These are phyloP conservation scores for Cladobotryum mycophilum DNA, from an alignment of 2,329 filamentous ascomycete species.

Conservation along the genomic window DNA sequence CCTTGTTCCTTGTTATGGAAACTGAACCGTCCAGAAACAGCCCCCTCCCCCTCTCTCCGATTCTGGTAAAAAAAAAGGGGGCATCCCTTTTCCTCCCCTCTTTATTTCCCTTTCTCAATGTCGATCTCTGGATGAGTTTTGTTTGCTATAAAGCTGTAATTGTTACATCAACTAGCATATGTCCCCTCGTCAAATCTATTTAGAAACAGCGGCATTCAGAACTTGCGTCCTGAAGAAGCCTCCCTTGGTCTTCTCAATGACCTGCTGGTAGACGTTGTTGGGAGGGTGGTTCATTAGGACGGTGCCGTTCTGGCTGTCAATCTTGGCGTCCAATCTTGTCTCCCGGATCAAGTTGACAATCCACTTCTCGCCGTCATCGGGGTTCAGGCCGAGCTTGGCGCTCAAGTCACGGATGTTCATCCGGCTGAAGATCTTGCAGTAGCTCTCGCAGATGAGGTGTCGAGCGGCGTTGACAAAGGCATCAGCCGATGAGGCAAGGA, in stretches of 20 bases:
- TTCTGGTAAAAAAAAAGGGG: too few relatives aligned
- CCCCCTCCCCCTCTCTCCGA: not conserved
- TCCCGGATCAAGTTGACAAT: conserved; percentile 99
- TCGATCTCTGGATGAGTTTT: conserved; percentile 1
- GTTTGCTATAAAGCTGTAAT: conserved; percentile 7
- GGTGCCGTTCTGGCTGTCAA: conserved; percentile 97
- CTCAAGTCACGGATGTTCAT: conserved; percentile 98
- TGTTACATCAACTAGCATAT: not conserved
- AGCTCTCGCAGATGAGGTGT: conserved; percentile 96
- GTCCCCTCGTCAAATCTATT: conserved; percentile 31
- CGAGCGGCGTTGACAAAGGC: conserved; percentile 88
- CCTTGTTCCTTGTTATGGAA: not conserved
- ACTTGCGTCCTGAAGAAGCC: conserved; percentile 98
- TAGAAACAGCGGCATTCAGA: conserved; percentile 61
- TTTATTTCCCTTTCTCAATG: not conserved
- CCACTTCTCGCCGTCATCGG: conserved; percentile 99
- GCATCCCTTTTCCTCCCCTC: not conserved
- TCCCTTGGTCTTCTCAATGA: conserved; percentile 98
- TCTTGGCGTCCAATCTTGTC: conserved; percentile 96
- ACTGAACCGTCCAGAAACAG: not conserved
- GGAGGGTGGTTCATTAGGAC: conserved; percentile 99
- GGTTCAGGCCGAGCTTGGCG: conserved; percentile 79
- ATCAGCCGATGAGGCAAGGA: conserved; percentile 78
- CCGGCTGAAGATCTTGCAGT: conserved; percentile 99
- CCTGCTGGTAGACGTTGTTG: conserved; percentile 97